A percentile compares a stretch with the other conserved stretches of the same genome.
Conservation (phyloP, 305 asterid genomes). For the Fraxinus baroniana region DNA sequence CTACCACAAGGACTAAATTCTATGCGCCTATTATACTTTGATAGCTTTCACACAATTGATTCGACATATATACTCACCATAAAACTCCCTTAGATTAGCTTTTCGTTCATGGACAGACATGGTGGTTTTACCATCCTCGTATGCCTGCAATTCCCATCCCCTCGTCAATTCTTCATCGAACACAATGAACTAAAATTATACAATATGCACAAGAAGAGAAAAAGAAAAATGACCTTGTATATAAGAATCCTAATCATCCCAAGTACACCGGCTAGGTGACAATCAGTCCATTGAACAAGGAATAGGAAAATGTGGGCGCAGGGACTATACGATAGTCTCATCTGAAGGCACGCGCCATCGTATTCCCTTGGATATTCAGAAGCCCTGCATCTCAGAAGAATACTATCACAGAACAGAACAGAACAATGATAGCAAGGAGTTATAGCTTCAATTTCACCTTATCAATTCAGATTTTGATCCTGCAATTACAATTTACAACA, state of each 20-base stretch:
- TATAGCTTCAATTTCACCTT: not conserved
- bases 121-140: constrained; percentile 78
- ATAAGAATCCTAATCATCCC: constrained; percentile 81
- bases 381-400: constrained; percentile 53
- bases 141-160: constrained; percentile 54
- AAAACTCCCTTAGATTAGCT: constrained; percentile 74
- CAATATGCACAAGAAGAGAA: constrained; percentile 5
- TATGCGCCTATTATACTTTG: not conserved
- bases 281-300: constrained; percentile 89
- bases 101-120: constrained; percentile 71
- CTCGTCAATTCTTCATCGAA: constrained; percentile 10
- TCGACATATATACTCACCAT: constrained; percentile 55
- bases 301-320: constrained; percentile 77
- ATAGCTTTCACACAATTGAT: not conserved
- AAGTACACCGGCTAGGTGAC: constrained; percentile 77
- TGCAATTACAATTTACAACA: not conserved
- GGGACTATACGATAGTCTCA: constrained; percentile 94
- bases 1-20: not conserved
- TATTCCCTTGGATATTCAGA: constrained; percentile 69
- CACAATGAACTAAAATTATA: not conserved
- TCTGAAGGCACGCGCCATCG: constrained; percentile 79
- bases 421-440: not conserved
- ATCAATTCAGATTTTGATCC: not conserved
- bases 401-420: constrained; percentile 10
- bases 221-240: constrained; percentile 55